Percentiles rank a stretch among this genome's conserved stretches.
Evolutionary conservation across 345 rosid species (phyloP).

Genomic region (Litchi chinensis): DNA sequence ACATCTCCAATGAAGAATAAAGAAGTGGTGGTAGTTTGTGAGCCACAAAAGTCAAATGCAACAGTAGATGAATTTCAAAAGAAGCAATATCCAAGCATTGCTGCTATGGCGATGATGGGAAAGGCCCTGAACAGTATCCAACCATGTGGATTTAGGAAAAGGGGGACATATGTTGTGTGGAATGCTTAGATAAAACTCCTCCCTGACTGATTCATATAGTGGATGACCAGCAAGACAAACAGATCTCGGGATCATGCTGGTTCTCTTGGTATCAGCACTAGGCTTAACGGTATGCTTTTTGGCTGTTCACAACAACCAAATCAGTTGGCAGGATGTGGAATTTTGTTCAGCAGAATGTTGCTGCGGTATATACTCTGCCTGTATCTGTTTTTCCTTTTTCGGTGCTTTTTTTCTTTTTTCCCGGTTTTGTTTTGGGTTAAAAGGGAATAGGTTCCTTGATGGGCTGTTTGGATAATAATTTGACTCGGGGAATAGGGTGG

Average conservation of each 20-base stretch:
- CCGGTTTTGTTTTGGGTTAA: not conserved
- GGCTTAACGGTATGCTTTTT: not conserved
- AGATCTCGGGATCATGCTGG: not conserved
- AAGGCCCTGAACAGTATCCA: constrained; percentile 70
- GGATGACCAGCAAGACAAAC: not conserved
- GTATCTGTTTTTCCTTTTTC: not conserved
- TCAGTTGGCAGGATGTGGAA: constrained; percentile 9
- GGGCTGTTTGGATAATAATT: not conserved
- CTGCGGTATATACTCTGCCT: constrained; percentile 17
- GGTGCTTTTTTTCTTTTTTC: too few species aligned
- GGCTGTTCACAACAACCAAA: not conserved
- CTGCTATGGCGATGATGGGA: constrained; percentile 98
- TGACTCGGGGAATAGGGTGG: not conserved
- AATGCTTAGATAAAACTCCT: constrained; percentile 32
- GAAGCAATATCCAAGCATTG: constrained; percentile 82
- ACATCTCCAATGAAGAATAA: constrained; percentile 27
- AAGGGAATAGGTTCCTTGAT: not conserved
- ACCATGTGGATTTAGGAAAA: constrained; percentile 56
- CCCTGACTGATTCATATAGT: not conserved
- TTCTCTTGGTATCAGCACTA: not conserved
- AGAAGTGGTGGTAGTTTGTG: constrained; percentile 31
- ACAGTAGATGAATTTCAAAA: constrained; percentile 34
- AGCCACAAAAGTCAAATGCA: constrained; percentile 45
- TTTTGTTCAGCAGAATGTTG: constrained; percentile 18
- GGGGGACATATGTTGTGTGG: constrained; percentile 66